Conservation (phyloP, 495 filamentous ascomycete species). For the Neurospora africana region DNA sequence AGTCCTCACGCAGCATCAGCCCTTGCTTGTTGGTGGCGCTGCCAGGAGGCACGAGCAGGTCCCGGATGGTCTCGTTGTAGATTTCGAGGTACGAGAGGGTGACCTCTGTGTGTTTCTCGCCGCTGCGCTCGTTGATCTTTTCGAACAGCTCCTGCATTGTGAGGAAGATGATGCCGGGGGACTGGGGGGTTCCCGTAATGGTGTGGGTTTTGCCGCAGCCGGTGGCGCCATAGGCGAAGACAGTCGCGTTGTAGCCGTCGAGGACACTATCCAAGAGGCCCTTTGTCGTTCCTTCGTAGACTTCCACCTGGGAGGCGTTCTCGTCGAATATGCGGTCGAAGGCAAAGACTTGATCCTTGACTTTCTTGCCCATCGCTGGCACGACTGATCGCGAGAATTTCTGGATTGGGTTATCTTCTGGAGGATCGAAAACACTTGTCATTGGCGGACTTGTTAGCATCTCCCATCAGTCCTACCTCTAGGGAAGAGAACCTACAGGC, state of each 20-base stretch:
- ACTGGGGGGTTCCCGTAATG: slow-evolving; percentile 76
- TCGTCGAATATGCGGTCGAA: slow-evolving; percentile 98
- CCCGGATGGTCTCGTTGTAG: slow-evolving; percentile 98
- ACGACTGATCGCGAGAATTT: slow-evolving; percentile 77
- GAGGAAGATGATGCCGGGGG: slow-evolving; percentile 95
- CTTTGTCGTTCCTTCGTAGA: slow-evolving; percentile 91
- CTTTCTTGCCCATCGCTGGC: slow-evolving; percentile 68
- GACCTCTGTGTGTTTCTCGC: slow-evolving; percentile 81
- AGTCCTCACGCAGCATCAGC: slow-evolving; percentile 90
- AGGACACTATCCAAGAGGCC: slow-evolving; percentile 85
- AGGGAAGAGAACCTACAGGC: slow-evolving; percentile 57
- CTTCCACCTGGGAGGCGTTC: slow-evolving; percentile 81
- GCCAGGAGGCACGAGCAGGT: slow-evolving; percentile 77
- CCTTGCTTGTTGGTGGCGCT: slow-evolving; percentile 55
- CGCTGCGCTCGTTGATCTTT: slow-evolving; percentile 72
- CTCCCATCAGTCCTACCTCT: not conserved
- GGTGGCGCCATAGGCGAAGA: slow-evolving; percentile 96
- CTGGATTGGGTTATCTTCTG: slow-evolving; percentile 92
- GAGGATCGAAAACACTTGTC: slow-evolving; percentile 86
- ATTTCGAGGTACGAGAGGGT: slow-evolving; percentile 96
- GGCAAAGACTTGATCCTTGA: slow-evolving; percentile 95
- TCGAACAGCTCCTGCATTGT: slow-evolving; percentile 99
- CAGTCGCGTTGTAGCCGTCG: slow-evolving; percentile 97
- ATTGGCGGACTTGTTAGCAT: slow-evolving; percentile 3
- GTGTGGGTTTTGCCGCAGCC: slow-evolving; percentile 96